Conservation (phyloP, 179 eudicot genomes). For the Heliamphora pulchella region DNA sequence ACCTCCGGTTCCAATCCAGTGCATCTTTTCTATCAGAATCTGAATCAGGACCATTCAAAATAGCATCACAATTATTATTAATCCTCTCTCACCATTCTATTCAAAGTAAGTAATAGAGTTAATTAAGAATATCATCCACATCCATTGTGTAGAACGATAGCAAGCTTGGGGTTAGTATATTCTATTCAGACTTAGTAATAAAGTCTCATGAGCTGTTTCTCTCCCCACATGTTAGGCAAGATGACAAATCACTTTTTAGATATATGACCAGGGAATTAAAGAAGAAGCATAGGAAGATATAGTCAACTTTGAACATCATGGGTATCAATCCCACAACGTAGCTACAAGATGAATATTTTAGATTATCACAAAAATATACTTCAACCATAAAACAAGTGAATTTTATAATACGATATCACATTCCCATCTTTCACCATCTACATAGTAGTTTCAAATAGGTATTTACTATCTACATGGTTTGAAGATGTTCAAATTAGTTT, state of each 20-base stretch:
- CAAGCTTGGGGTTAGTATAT: background rate
- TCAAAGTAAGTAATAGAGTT: background rate
- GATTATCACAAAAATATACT: background rate
- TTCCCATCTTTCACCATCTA: background rate
- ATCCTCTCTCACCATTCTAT: background rate
- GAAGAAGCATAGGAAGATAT: background rate
- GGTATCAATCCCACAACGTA: too few species aligned
- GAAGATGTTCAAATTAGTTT: background rate
- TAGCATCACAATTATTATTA: background rate
- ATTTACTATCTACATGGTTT: background rate
- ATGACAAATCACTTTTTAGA: background rate
- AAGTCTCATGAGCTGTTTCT: background rate
- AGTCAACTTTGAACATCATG: background rate
- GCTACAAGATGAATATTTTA: too few species aligned
- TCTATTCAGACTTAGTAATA: background rate
- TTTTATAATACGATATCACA: background rate
- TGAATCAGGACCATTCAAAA: slow-evolving; percentile 18
- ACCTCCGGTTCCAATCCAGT: slow-evolving; percentile 63
- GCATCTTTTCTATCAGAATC: slow-evolving; percentile 35
- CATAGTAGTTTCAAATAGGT: background rate
- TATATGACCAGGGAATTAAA: background rate
- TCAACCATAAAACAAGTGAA: too few species aligned
- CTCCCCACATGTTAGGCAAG: background rate
- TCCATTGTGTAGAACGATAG: background rate
- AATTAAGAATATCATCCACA: background rate